A percentile compares a stretch with the other conserved stretches of the same genome.
Evolutionary conservation across 2,329 filamentous ascomycete species (phyloP).

Genomic region (Claviceps africana): DNA sequence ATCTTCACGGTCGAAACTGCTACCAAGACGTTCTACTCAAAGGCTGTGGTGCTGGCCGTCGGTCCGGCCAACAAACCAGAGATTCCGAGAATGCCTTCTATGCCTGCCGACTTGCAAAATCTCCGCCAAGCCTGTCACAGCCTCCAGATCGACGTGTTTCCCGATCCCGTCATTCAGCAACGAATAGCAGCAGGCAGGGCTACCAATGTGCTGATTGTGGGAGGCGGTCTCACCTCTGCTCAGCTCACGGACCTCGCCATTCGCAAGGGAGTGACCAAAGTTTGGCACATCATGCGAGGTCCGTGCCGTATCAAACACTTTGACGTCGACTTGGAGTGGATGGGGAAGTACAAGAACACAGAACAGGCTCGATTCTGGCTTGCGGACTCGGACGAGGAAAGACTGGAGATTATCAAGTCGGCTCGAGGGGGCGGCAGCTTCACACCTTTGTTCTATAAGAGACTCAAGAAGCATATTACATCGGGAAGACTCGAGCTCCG

Average conservation of each 20-base stretch:
- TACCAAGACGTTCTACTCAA: slow-evolving; percentile 39
- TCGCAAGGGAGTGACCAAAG: slow-evolving; percentile 48
- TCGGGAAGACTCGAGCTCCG: slow-evolving; percentile 39
- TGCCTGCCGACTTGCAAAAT: slow-evolving; percentile 9
- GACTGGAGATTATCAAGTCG: slow-evolving; percentile 47
- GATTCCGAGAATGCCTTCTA: slow-evolving; percentile 26
- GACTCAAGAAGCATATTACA: slow-evolving; percentile 46
- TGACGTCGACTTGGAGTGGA: slow-evolving; percentile 64
- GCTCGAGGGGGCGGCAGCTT: slow-evolving; percentile 67
- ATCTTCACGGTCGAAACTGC: slow-evolving; percentile 53
- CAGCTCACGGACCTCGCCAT: slow-evolving; percentile 58
- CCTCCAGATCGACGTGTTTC: slow-evolving; percentile 46
- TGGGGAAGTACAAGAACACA: slow-evolving; percentile 68
- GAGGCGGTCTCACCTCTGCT: slow-evolving; percentile 63
- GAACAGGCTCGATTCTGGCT: slow-evolving; percentile 67
- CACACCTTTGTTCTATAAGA: slow-evolving; percentile 52
- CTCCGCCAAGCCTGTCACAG: slow-evolving; percentile 44
- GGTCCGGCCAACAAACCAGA: slow-evolving; percentile 50
- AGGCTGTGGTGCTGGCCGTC: slow-evolving; percentile 54
- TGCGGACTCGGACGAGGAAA: slow-evolving; percentile 56
- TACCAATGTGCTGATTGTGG: slow-evolving; percentile 58
- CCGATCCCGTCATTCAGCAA: slow-evolving; percentile 33
- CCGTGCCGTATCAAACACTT: slow-evolving; percentile 55
- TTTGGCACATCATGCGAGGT: slow-evolving; percentile 56
- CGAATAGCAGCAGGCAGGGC: slow-evolving; percentile 34